Percentiles rank a stretch among this genome's conserved stretches.
phyloP scores from a whole-genome alignment of 208 protist genomes.

The Blastocrithidia nonstop region DNA sequence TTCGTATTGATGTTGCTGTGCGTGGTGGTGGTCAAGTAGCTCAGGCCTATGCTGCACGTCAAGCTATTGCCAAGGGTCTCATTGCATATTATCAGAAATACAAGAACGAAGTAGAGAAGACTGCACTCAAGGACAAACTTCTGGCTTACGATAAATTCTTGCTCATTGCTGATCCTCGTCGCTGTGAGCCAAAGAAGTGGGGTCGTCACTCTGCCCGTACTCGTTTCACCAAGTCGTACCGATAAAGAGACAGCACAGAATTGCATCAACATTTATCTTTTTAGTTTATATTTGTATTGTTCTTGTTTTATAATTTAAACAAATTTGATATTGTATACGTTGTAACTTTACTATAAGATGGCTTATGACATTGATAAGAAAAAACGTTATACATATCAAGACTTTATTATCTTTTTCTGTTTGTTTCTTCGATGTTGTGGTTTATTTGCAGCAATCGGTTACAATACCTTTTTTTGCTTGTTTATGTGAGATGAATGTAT shows the following conservation, averaged over 20 bases:
- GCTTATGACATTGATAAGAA: too few species aligned
- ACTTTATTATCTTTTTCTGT: too few species aligned
- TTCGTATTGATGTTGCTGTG: slow-evolving; percentile 96
- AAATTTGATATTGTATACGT: neutral
- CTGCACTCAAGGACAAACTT: slow-evolving; percentile 96
- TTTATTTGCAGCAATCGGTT: too few species aligned
- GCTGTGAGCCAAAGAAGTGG: slow-evolving; percentile 99
- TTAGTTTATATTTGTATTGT: slow-evolving; percentile 4
- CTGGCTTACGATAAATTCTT: slow-evolving; percentile 96
- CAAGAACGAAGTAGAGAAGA: slow-evolving; percentile 90
- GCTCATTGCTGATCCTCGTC: slow-evolving; percentile 98
- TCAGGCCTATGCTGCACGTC: slow-evolving; percentile 98
- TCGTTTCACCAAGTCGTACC: slow-evolving; percentile 99
- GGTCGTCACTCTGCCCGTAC: slow-evolving; percentile 98
- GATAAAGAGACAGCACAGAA: slow-evolving; percentile 67
- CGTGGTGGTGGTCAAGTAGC: slow-evolving; percentile 96
- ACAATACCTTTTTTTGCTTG: too few species aligned
- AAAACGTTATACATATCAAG: too few species aligned
- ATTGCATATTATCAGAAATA: slow-evolving; percentile 99
- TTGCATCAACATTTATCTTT: slow-evolving; percentile 3
- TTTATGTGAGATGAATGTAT: too few species aligned
- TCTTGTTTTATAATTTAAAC: neutral
- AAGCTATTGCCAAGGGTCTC: slow-evolving; percentile 98
- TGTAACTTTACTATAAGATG: neutral
- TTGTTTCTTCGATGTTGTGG: too few species aligned